Percentiles rank a stretch among this genome's conserved stretches.
phyloP scores from a whole-genome alignment of 305 asterid genomes.

The Rubia peregrina region DNA sequence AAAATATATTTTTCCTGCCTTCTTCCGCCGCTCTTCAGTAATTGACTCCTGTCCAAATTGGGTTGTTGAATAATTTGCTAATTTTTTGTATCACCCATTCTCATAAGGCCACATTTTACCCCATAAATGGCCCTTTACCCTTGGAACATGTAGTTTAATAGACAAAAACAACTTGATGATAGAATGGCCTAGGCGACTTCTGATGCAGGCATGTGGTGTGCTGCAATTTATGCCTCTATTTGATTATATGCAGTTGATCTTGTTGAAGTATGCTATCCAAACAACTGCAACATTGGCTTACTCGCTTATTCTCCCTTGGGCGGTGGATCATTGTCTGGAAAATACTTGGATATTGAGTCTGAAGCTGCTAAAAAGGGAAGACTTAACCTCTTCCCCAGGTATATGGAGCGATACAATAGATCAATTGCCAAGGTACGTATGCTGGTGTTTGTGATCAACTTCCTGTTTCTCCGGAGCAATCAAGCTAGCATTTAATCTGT shows the following conservation, averaged over 20 bases:
- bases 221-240: constrained; percentile 9
- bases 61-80: too few species aligned
- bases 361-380: constrained; percentile 78
- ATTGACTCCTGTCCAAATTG: too few species aligned
- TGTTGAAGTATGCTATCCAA: constrained; percentile 86
- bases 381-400: constrained; percentile 71
- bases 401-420: constrained; percentile 86
- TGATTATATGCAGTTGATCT: constrained; percentile 64
- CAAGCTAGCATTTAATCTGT: not conserved
- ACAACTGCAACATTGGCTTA: constrained; percentile 76
- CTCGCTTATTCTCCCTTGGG: constrained; percentile 90
- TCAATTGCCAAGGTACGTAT: constrained; percentile 57
- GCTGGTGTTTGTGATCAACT: not conserved
- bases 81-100: too few species aligned
- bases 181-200: too few species aligned
- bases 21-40: not conserved
- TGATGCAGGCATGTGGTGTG: too few species aligned
- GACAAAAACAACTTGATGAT: too few species aligned
- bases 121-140: too few species aligned
- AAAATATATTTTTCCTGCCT: not conserved
- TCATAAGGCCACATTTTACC: too few species aligned
- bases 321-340: constrained; percentile 75
- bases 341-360: constrained; percentile 65
- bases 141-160: too few species aligned
- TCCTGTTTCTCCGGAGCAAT: not conserved